Conservation (phyloP, 1,139 yeast genomes). For the Kurtzmaniella natalensis region DNA sequence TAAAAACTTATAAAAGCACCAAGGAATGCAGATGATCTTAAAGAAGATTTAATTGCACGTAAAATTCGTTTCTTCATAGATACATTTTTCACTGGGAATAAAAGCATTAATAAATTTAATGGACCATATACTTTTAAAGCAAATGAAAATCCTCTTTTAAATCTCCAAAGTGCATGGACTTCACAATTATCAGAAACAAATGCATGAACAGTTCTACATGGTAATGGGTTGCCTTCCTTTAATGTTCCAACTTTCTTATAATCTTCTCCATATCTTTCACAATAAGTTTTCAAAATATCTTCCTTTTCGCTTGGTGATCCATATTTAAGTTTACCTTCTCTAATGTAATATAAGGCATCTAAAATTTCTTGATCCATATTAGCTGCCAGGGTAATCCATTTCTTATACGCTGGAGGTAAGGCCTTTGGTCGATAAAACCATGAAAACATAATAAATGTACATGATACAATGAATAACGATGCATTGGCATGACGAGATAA, state of each 20-base stretch:
- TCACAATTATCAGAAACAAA: slow-evolving; percentile 31
- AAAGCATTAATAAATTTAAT: slow-evolving; percentile 26
- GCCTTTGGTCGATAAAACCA: slow-evolving; percentile 31
- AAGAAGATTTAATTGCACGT: slow-evolving; percentile 21
- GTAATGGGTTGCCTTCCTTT: slow-evolving; percentile 19
- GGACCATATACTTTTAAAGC: slow-evolving; percentile 32
- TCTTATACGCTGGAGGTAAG: slow-evolving; percentile 33
- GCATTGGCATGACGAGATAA: slow-evolving; percentile 23
- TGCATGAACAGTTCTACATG: slow-evolving; percentile 31
- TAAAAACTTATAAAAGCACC: slow-evolving; percentile 29
- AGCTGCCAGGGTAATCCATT: slow-evolving; percentile 41
- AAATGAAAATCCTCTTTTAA: slow-evolving; percentile 30
- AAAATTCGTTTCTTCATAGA: slow-evolving; percentile 16
- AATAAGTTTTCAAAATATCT: slow-evolving; percentile 20
- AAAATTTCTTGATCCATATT: slow-evolving; percentile 33
- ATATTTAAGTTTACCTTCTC: slow-evolving; percentile 20
- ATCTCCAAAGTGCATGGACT: slow-evolving; percentile 36
- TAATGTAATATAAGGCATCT: slow-evolving; percentile 19
- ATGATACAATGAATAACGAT: slow-evolving; percentile 23
- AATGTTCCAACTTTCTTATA: slow-evolving; percentile 18
- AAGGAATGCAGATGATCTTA: slow-evolving; percentile 30
- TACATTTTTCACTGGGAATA: slow-evolving; percentile 20
- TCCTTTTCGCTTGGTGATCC: slow-evolving; percentile 22
- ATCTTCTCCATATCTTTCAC: slow-evolving; percentile 23
- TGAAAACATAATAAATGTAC: slow-evolving; percentile 30